Conservation (phyloP, 208 protist genomes). For the Angomonas desouzai region DNA sequence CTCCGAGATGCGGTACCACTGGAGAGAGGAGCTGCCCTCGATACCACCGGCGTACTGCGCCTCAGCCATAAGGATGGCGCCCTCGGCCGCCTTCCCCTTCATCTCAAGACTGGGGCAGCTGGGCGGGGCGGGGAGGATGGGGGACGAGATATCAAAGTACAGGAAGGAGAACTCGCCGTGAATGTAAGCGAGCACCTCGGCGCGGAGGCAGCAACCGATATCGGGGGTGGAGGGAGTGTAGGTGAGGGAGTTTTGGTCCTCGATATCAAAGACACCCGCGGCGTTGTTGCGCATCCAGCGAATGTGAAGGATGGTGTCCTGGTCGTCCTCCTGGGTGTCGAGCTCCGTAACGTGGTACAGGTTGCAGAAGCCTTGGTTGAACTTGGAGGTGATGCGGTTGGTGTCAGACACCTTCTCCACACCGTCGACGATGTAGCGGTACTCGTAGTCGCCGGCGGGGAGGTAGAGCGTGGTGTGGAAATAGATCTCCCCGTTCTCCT, state of each 20-base stretch:
- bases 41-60: constrained; percentile 86
- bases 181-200: constrained; percentile 88
- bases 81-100: constrained; percentile 72
- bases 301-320: constrained; percentile 89
- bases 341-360: constrained; percentile 78
- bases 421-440: constrained; percentile 92
- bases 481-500: constrained; percentile 74
- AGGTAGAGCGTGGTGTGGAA: constrained; percentile 92
- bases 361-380: constrained; percentile 86
- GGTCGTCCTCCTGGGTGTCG: constrained; percentile 63
- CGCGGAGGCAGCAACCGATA: constrained; percentile 81
- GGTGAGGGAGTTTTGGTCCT: constrained; percentile 76
- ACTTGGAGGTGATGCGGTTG: constrained; percentile 81
- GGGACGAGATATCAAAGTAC: constrained; percentile 89
- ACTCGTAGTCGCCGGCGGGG: constrained; percentile 88
- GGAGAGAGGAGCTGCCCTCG: constrained; percentile 81
- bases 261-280: constrained; percentile 77
- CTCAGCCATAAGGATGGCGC: constrained; percentile 66
- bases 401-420: constrained; percentile 83
- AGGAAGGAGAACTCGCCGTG: constrained; percentile 85
- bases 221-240: constrained; percentile 77
- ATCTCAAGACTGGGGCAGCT: constrained; percentile 79
- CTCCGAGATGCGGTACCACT: constrained; percentile 78
- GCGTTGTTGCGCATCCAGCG: constrained; percentile 86
- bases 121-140: constrained; percentile 70